Percentiles rank a stretch among this genome's conserved stretches.
Evolutionary conservation across 176 grass and related monocot genomes (phyloP).

Genomic region (Leersia perrieri): DNA sequence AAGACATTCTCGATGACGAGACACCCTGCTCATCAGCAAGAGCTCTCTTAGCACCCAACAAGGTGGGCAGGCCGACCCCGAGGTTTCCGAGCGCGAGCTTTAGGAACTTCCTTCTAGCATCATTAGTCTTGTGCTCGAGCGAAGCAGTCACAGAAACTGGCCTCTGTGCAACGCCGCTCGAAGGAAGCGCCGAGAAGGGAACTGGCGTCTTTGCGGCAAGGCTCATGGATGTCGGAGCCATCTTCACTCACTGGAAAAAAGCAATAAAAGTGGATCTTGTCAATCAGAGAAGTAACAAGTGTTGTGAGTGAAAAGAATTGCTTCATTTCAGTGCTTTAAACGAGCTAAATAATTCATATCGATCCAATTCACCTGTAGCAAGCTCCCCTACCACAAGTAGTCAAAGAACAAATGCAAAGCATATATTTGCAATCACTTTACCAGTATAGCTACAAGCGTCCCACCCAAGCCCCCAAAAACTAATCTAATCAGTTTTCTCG

Average conservation of each 20-base stretch:
- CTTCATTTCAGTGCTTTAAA: background rate
- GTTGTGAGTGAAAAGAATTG: background rate
- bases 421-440: background rate
- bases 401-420: background rate
- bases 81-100: conserved; percentile 79
- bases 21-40: conserved; percentile 84
- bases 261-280: background rate
- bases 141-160: conserved; percentile 61
- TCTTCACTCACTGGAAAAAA: conserved; percentile 40
- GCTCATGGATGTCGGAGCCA: conserved; percentile 66
- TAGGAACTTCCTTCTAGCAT: conserved; percentile 73
- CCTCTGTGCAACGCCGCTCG: conserved; percentile 34
- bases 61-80: conserved; percentile 60
- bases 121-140: conserved; percentile 55
- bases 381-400: too few species aligned
- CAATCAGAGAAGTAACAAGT: background rate
- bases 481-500: too few species aligned
- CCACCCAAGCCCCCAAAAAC: too few species aligned
- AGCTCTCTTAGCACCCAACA: conserved; percentile 57
- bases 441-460: background rate
- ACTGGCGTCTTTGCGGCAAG: conserved; percentile 47
- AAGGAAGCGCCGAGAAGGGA: conserved; percentile 48
- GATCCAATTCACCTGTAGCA: background rate
- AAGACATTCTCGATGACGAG: conserved; percentile 97
- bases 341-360: background rate